Percentiles rank a stretch among this genome's conserved stretches.
phyloP scores from a whole-genome alignment of 495 filamentous ascomycete species.

The Aspergillus affinis region DNA sequence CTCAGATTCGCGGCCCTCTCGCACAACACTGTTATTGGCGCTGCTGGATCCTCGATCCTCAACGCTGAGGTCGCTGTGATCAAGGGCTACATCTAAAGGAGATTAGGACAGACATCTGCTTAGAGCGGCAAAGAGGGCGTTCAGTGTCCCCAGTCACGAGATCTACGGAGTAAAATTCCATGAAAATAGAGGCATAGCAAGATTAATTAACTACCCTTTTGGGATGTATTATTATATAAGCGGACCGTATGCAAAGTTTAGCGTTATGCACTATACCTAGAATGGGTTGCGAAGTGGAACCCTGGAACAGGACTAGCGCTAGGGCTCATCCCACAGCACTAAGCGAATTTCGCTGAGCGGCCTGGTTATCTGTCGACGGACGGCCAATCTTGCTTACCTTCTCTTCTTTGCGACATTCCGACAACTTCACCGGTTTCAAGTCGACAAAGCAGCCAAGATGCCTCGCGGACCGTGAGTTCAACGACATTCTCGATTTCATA shows the following conservation, averaged over 20 bases:
- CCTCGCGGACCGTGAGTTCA: conserved; percentile 66
- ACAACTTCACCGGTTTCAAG: conserved; percentile 41
- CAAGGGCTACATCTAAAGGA: conserved; percentile 72
- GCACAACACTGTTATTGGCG: conserved; percentile 92
- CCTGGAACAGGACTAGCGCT: conserved; percentile 30
- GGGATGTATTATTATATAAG: neutral
- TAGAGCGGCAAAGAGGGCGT: conserved; percentile 15
- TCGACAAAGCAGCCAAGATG: conserved; percentile 57
- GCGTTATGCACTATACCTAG: neutral
- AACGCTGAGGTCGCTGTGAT: conserved; percentile 92
- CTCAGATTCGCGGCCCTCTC: conserved; percentile 79
- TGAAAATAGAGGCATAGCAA: neutral
- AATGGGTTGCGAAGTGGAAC: neutral
- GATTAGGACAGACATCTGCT: conserved; percentile 25
- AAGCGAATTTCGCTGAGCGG: conserved; percentile 36
- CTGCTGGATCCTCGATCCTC: conserved; percentile 89
- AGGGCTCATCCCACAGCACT: conserved; percentile 36
- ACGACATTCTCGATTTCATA: conserved; percentile 5
- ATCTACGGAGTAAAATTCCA: neutral
- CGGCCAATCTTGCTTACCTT: conserved; percentile 19
- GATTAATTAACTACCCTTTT: neutral
- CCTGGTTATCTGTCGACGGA: conserved; percentile 26
- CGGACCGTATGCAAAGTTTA: neutral
- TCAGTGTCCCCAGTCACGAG: neutral
- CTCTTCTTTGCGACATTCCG: conserved; percentile 37